Base-by-base conservation (phyloP, 2,329 filamentous ascomycete genomes). In the Aureobasidium sp. region DNA sequence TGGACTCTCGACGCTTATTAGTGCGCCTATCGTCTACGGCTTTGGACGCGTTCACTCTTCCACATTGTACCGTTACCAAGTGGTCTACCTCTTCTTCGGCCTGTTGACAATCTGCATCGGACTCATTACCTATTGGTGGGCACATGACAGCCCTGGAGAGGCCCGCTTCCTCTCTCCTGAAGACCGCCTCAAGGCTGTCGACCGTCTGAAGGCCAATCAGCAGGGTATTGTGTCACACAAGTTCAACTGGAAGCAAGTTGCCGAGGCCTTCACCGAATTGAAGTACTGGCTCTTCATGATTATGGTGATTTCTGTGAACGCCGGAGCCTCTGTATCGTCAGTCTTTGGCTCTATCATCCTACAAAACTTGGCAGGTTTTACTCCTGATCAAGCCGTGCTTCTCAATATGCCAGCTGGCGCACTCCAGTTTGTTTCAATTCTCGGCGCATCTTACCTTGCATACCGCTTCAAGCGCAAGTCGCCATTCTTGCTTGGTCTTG, bases 141-240 rank as follows among this genome's bases (percentile, higher is more conserved):
- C 58, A 8, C 62, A 60, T 11, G 62, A 63, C 49, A 55, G 49
- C 25, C 62, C 62, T n/a, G 58, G 57, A 36, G 58, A 63, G n/a
- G 62, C 62, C 13, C 62, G 62, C 30, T 81, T 80, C 68, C 68
- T 81, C n/a, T 76, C 70, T 7, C 73, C 77, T 30, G 67, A 74
- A n/a, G 78, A 81, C 64, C 76, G 75, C 47, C 67, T 70, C 0
- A 76, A 80, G 64, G 79, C 76, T 4, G 71, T 80, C 48, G 79
- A 81, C 62, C 77, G 79, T 13, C 73, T 81, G 0, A 76, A 77
- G n/a, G 77, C 77, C 47, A 81, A 81, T 61, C 76, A 80, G 55
- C 80, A 78, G 1, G 78, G 78, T 39, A 76, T 74, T 0, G 77
- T 76, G 9, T 74, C 67, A 7, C 73, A 73, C 11, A 75, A 79